phyloP scores from a whole-genome alignment of 345 rosid genomes.

The Ailanthus altissimus region DNA sequence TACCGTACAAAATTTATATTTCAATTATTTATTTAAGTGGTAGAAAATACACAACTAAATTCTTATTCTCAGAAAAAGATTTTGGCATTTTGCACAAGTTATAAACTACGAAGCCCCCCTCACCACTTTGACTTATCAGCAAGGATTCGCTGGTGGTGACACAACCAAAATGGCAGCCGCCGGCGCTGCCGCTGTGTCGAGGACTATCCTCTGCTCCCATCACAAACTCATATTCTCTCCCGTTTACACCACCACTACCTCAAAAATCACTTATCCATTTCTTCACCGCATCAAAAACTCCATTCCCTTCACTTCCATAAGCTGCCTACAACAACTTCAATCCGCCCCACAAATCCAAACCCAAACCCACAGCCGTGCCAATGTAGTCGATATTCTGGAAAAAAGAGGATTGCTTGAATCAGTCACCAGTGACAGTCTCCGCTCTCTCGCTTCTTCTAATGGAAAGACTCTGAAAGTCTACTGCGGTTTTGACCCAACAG shows the following conservation, averaged over 20 bases:
- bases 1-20: no score
- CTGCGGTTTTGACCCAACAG: constrained; percentile 98
- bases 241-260: constrained; percentile 22
- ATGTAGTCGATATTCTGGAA: constrained; percentile 70
- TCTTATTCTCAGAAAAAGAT: background rate
- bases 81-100: background rate
- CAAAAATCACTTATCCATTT: constrained; percentile 19
- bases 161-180: constrained; percentile 22
- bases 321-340: constrained; percentile 37
- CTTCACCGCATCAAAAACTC: constrained; percentile 28
- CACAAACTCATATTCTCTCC: constrained; percentile 38
- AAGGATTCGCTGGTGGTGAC: background rate
- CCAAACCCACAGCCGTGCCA: constrained; percentile 36
- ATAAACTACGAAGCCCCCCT: no score
- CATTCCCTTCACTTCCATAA: constrained; percentile 36
- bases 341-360: constrained; percentile 38
- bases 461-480: constrained; percentile 49
- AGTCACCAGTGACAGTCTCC: constrained; percentile 69
- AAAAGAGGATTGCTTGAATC: constrained; percentile 88
- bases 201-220: constrained; percentile 36
- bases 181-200: constrained; percentile 31
- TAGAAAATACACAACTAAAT: background rate
- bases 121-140: background rate
- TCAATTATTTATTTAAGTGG: no score
- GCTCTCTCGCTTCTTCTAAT: constrained; percentile 50